Conservation (phyloP, 331 rosid species). For the Rhamnella rubrinervis region DNA sequence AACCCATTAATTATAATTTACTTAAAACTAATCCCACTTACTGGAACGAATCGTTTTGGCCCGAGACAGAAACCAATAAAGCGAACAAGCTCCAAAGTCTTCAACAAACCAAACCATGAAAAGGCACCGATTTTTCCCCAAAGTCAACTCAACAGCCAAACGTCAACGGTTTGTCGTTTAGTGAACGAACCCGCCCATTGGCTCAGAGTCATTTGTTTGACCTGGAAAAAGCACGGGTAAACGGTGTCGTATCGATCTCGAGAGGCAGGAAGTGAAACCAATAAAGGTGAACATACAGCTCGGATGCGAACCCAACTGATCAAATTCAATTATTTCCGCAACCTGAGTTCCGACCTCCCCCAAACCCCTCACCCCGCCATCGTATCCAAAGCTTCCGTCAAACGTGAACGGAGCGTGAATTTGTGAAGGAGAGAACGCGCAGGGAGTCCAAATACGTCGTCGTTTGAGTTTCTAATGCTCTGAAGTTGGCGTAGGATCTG, state of each 20-base stretch:
- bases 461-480: slow-evolving; percentile 38
- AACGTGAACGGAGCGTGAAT: too few species aligned
- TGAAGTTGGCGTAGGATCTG: slow-evolving; percentile 9
- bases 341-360: slow-evolving; percentile 29
- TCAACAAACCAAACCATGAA: background rate
- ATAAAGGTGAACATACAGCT: background rate
- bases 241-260: slow-evolving; percentile 17
- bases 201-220: background rate
- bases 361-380: background rate
- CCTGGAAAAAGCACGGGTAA: background rate
- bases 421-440: background rate
- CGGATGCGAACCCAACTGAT: slow-evolving; percentile 25
- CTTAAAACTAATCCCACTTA: background rate
- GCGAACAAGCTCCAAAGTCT: background rate
- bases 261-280: background rate
- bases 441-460: slow-evolving; percentile 19
- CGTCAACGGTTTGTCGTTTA: slow-evolving; percentile 31
- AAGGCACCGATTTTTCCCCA: background rate
- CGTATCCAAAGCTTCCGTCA: too few species aligned
- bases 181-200: background rate
- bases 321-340: slow-evolving; percentile 21
- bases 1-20: background rate
- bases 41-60: too few species aligned
- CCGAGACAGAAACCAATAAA: background rate
- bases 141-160: slow-evolving; percentile 14